Conservation (phyloP, 2,329 filamentous ascomycete species). For the Cladophialophora bantiana region DNA sequence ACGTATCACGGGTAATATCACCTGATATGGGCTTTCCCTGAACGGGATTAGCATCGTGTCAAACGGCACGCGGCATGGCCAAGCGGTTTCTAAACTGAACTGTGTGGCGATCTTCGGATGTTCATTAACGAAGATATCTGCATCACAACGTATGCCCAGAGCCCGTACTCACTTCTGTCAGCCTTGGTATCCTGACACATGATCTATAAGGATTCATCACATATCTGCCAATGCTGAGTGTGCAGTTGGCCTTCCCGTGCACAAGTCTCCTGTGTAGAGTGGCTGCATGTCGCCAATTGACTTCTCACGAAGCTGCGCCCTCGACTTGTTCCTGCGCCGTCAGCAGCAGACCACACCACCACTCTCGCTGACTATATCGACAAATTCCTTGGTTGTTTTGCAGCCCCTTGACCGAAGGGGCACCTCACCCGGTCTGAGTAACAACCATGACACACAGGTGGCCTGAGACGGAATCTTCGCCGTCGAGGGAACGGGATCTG, state of each 20-base stretch:
- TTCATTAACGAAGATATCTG: background rate
- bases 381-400: background rate
- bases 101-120: conserved; percentile 1
- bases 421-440: background rate
- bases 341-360: background rate
- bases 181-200: conserved; percentile 14
- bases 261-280: background rate
- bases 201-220: background rate
- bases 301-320: background rate
- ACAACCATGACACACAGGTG: background rate
- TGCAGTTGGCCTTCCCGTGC: conserved; percentile 12
- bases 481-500: background rate
- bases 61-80: background rate
- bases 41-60: background rate
- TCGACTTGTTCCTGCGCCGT: background rate
- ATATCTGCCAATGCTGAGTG: conserved; percentile 21
- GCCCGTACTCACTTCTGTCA: background rate
- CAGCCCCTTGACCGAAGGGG: background rate
- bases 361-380: background rate
- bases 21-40: background rate
- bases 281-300: background rate
- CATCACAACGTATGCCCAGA: background rate
- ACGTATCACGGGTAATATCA: background rate
- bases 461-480: background rate
- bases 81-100: background rate